Percentiles rank a stretch among this genome's conserved stretches.
Conservation (phyloP, 2,329 filamentous ascomycete species). For the Pezicula carpinea region DNA sequence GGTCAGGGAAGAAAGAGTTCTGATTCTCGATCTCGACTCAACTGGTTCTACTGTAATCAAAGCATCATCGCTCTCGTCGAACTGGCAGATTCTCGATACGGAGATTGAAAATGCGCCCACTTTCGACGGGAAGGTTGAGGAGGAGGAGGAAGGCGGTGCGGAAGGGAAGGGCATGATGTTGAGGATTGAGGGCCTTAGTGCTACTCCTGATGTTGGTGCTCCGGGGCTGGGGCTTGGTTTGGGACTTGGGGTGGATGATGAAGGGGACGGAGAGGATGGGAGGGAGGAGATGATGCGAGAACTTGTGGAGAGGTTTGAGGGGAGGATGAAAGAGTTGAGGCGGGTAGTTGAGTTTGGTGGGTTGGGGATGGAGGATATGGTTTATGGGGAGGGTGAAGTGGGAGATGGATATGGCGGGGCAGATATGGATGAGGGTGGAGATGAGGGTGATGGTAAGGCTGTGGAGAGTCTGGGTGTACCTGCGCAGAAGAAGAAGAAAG, state of each 20-base stretch:
- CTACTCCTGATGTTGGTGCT: conserved; percentile 29
- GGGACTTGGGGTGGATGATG: not conserved
- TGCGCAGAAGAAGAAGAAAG: conserved; percentile 3
- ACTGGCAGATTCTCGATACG: conserved; percentile 63
- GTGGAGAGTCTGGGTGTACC: not conserved
- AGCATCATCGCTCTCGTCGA: conserved; percentile 66
- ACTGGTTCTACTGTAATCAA: conserved; percentile 53
- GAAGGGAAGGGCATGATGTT: conserved; percentile 46
- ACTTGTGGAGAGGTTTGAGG: conserved; percentile 53
- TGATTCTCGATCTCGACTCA: conserved; percentile 51
- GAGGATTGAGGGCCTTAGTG: conserved; percentile 50
- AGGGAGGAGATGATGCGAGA: conserved; percentile 43
- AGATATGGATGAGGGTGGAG: too few species aligned
- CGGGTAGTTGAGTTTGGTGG: conserved; percentile 44
- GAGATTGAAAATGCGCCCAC: conserved; percentile 55
- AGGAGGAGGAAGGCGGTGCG: conserved; percentile 35
- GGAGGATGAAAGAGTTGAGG: conserved; percentile 49
- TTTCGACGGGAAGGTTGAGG: conserved; percentile 48
- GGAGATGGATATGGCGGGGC: conserved; percentile 9
- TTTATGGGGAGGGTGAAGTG: conserved; percentile 22
- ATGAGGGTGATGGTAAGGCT: not conserved
- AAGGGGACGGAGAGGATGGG: conserved; percentile 9
- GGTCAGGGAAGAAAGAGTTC: conserved; percentile 33
- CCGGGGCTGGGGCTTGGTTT: not conserved
- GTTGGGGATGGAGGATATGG: conserved; percentile 12